Conservation (phyloP, 441 rosid species). For the Eutrema salsugineum region DNA sequence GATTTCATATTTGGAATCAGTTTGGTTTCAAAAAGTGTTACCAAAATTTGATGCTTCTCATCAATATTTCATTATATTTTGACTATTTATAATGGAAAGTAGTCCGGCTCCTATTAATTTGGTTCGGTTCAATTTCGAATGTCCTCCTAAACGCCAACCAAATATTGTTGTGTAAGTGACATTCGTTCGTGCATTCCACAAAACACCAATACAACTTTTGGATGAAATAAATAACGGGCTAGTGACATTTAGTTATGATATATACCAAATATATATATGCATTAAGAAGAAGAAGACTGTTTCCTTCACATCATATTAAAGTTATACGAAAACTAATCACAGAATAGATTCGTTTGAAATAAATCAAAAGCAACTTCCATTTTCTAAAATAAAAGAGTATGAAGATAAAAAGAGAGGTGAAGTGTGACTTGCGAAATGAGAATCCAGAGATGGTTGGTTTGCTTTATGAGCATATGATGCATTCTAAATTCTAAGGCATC, state of each 20-base stretch:
- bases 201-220: neutral
- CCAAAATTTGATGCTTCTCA: too few species aligned
- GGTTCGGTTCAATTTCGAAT: neutral
- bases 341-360: conserved; percentile 26
- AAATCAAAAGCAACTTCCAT: conserved; percentile 22
- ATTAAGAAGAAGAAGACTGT: conserved; percentile 4
- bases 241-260: neutral
- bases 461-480: conserved; percentile 27
- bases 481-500: conserved; percentile 16
- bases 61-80: neutral
- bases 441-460: conserved; percentile 9
- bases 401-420: conserved; percentile 19
- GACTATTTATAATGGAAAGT: neutral
- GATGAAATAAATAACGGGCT: neutral
- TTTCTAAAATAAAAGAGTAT: neutral
- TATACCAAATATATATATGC: neutral
- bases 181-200: conserved; percentile 30
- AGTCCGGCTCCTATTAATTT: neutral
- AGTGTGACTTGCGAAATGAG: conserved; percentile 1
- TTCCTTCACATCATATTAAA: conserved; percentile 25
- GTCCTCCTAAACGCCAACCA: neutral
- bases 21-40: neutral
- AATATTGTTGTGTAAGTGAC: neutral
- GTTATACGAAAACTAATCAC: neutral
- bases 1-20: too few species aligned